These are phyloP conservation scores for Penicillium concentricum DNA, from an alignment of 2,329 filamentous ascomycete species.

Conservation along the genomic window DNA sequence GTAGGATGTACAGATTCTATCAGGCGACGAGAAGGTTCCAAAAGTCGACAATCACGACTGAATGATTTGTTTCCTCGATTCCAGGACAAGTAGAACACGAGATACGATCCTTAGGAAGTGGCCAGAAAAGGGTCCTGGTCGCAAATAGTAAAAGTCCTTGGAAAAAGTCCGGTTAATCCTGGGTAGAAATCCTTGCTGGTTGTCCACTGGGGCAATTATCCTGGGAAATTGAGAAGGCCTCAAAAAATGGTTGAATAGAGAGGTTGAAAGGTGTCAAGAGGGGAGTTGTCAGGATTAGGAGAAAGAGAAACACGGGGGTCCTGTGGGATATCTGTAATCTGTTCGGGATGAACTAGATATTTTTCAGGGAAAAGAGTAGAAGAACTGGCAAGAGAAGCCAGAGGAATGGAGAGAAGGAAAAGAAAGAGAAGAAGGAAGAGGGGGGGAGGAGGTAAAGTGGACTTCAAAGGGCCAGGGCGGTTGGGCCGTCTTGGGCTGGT, in stretches of 20 bases:
- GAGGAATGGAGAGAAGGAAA: constrained; percentile 6
- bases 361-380: not conserved
- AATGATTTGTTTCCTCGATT: constrained; percentile 13
- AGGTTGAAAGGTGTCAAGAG: not conserved
- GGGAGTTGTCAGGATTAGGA: constrained; percentile 6
- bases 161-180: constrained; percentile 9
- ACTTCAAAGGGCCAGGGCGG: constrained; percentile 23
- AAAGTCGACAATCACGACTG: constrained; percentile 16
- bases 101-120: constrained; percentile 13
- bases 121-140: constrained; percentile 16
- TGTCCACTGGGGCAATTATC: constrained; percentile 21
- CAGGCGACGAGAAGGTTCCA: constrained; percentile 14
- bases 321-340: not conserved
- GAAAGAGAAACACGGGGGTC: constrained; percentile 5
- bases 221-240: constrained; percentile 16
- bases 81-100: constrained; percentile 11
- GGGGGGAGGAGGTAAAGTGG: constrained; percentile 36
- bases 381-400: not conserved
- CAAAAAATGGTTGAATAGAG: constrained; percentile 3
- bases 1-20: constrained; percentile 21
- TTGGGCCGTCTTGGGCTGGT: constrained; percentile 44
- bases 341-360: constrained; percentile 2
- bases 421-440: constrained; percentile 15
- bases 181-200: constrained; percentile 17
- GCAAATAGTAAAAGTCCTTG: constrained; percentile 10